Evolutionary conservation across 148 eudicot genomes (phyloP), one percentile per base, ranked within the genome.

Genomic region (Oxyria digyna): DNA sequence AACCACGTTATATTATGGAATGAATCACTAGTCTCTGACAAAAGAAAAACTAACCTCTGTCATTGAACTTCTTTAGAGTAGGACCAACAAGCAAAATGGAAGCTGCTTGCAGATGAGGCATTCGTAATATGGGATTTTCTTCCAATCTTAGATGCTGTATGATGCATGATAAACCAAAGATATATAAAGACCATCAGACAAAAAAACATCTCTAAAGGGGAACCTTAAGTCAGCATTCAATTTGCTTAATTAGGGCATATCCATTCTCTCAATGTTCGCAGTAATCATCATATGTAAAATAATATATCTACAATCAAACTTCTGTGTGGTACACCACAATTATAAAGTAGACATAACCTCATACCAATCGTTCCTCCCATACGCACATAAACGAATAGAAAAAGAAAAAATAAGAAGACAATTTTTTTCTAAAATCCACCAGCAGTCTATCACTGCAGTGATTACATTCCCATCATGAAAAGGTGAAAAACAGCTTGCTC

Each of bases 101-200:
- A 67, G 97, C 97, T 62, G 97, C 99, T 85, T 94, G 96, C 55
- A 94, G 74, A 84, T 91, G 99, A 40, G 83, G 84, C 97, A 94
- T 85, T 78, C 83, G 81, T 55, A 94, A 95, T 57, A 94, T 91
- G 70, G 99, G 99, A 76, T 94, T 94, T 80, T 94, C 99, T 80
- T 94, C 99, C 75, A 94, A 71, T 62, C 97, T 83, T 62, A 94
- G 76, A 85, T 91, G 97, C 99, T 94, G 87, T 85, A 83, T 67
- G 79, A 86, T 69, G 54, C 32, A 59, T 59, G 37, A 59, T 59
- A 59, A 59, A 14, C 38, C 67, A 71, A 74, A 57, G 74, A 54
- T 9, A 6, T 27, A 74, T 41, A 71, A 42, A 29, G 35, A 18
- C 73, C 11, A 35, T 13, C 21, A 52, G 3, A 46, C 40, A 55